Evolutionary conservation across 1,284 basidiomycete genomes (phyloP), one percentile per base, ranked within the genome.

Genomic region (Sporisorium exsertum): DNA sequence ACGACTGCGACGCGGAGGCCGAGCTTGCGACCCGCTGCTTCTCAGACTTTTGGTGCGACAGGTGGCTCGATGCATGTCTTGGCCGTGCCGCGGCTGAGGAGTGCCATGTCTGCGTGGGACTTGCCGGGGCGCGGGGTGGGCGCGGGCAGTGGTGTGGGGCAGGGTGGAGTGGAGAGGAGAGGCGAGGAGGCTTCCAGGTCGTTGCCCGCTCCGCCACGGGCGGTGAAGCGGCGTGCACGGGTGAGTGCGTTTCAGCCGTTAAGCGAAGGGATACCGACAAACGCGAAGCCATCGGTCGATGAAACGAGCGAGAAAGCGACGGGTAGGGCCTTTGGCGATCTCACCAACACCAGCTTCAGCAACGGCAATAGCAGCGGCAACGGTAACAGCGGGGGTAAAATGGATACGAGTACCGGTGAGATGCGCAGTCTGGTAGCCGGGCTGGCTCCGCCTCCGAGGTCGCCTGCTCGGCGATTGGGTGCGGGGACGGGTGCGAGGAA

Each of bases 131-230:
- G 5, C 43, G 43, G 33, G 5, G 20, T 9, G 18, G 40, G 10
- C n/a, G 8, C 26, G n/a, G 40, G 7, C 18, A 26, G 10, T 16
- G 40, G 12, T 32, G 18, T 6, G 27, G 3, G 13, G n/a, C 8
- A n/a, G 18, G 47, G 47, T 29, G 7, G 16, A 49, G 13, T 6
- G 5, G 49, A 20, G 3, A 7, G 9, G 18, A n/a, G 35, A 32
- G 5, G 29, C 29, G 29, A 5, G 29, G 15, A 13, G 22, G 53
- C 22, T 2, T 4, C 26, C 22, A 53, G 54, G 4, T 67, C 61
- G 6, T 43, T 73, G 5, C 71, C 71, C 5, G 71, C 71, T 1
- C 71, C 71, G 7, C 71, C 65, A 15, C 40, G 71, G 3, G 61
- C 57, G 12, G 35, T 26, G 1, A 72, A 67, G 43, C 54, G 70